Evolutionary conservation across 139 green algal genomes (phyloP), one percentile per base, ranked within the genome.

Genomic region (Chlamydomonas schloesseri): DNA sequence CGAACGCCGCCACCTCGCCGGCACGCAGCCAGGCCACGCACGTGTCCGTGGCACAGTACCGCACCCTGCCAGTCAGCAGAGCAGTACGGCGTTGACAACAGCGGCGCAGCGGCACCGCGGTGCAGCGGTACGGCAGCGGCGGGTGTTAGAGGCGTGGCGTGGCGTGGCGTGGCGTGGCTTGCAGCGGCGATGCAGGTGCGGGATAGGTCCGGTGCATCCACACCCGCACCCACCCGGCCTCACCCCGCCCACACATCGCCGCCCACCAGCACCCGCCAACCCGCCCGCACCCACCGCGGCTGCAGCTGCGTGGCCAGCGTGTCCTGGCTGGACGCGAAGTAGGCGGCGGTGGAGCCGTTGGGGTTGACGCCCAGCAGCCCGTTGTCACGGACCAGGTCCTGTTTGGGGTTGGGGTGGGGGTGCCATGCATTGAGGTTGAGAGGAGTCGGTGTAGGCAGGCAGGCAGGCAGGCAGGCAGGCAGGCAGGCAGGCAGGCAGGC

Each of bases 271-370:
- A 8, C 42, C 42, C 42, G 6, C 6, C 42, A 50, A 8, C 42
- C 42, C 42, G 42, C 42, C 42, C 42, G 42, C 42, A 50, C 42
- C 6, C 42, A 50, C 42, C 36, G 57, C 50, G 47, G 67, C 69
- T 72, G 81, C 70, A 80, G 50, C 64, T 85, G 79, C 31, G 31
- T 69, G 3, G 47, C 79, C 20, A 76, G 65, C 10, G 67, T 34
- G 50, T 85, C 79, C 11, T 77, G 21, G 33, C 31, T 58, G 67
- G 23, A 55, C 23, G 64, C 26, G 68, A 90, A 90, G 58, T 90
- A 90, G 37, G 37, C 50, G n/a, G 81, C 62, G 15, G 83, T 72
- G 47, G 82, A 87, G 60, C 82, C 73, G 21, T 89, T 57, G 33
- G 76, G 67, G 31, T 79, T 83, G 23, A 91, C 77, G 2, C 76